phyloP scores from a whole-genome alignment of 1,284 basidiomycete species.

The Ceratorhiza oryzae-sativae region DNA sequence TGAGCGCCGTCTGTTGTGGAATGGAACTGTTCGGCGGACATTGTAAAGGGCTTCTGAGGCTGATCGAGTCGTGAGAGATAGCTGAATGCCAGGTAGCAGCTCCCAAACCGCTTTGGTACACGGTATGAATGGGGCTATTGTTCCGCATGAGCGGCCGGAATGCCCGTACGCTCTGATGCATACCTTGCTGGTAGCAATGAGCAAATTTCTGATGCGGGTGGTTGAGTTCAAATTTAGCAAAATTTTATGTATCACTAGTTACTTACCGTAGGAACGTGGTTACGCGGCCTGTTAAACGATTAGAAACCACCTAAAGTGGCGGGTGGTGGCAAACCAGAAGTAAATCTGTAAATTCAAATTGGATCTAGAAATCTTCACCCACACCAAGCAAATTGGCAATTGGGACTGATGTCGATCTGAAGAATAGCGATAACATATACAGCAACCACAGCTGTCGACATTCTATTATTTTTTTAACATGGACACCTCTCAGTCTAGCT shows the following conservation, averaged over 20 bases:
- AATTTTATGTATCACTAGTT: neutral
- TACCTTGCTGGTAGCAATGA: neutral
- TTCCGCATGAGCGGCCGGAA: neutral
- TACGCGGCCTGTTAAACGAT: no score
- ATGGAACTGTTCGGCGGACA: slow-evolving; percentile 2
- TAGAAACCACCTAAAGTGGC: neutral
- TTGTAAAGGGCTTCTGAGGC: neutral
- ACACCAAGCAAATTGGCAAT: neutral
- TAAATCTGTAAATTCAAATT: neutral
- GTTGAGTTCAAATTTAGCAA: neutral
- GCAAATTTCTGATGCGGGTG: neutral
- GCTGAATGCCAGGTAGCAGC: no score
- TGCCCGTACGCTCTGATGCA: neutral
- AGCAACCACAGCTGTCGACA: neutral
- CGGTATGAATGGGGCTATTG: no score
- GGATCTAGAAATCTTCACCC: neutral
- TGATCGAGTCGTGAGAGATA: neutral
- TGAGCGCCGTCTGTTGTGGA: neutral
- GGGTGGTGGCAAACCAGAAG: neutral
- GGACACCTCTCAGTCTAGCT: neutral
- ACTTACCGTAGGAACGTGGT: neutral
- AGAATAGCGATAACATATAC: neutral
- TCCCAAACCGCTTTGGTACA: no score
- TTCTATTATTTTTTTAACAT: neutral
- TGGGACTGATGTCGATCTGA: neutral